These are phyloP conservation scores for Argentina anserina DNA, from an alignment of 306 rosid genomes.

Conservation along the genomic window DNA sequence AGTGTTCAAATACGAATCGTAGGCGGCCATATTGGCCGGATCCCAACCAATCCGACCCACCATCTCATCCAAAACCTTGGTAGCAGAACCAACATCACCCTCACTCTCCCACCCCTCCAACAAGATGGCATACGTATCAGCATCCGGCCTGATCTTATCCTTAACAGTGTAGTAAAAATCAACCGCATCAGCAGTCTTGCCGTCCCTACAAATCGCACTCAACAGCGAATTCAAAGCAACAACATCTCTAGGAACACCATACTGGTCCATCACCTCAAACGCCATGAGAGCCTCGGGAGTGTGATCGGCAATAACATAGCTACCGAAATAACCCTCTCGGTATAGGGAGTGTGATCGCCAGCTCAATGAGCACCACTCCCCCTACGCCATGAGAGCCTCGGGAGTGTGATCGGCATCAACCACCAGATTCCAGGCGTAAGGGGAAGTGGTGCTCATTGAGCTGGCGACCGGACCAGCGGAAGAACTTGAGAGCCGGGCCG, in stretches of 20 bases:
- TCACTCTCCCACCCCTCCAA: constrained; percentile 72
- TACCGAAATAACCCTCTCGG: constrained; percentile 33
- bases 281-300: constrained; percentile 42
- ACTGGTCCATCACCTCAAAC: constrained; percentile 50
- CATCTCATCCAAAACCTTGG: constrained; percentile 57
- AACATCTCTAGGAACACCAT: constrained; percentile 41
- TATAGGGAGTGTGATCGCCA: constrained; percentile 59
- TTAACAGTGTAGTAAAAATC: constrained; percentile 46
- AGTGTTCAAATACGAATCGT: constrained; percentile 50
- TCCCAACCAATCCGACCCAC: constrained; percentile 62
- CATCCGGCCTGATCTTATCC: constrained; percentile 41
- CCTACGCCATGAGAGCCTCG: constrained; percentile 50
- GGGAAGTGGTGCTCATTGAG: constrained; percentile 58
- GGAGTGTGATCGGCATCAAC: constrained; percentile 38
- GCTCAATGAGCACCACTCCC: constrained; percentile 62
- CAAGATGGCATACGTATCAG: constrained; percentile 52
- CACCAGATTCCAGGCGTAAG: constrained; percentile 65
- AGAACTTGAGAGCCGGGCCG: constrained; percentile 52
- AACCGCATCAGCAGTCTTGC: constrained; percentile 35
- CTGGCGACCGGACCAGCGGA: constrained; percentile 60
- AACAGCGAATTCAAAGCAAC: constrained; percentile 54
- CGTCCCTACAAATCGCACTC: constrained; percentile 65
- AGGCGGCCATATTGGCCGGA: constrained; percentile 50
- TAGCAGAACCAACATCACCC: constrained; percentile 41
- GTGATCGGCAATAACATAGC: constrained; percentile 42